A percentile compares a stretch with the other conserved stretches of the same genome.
Evolutionary conservation across 768 basidiomycete genomes (phyloP).

Genomic region (Kwoniella sp.): DNA sequence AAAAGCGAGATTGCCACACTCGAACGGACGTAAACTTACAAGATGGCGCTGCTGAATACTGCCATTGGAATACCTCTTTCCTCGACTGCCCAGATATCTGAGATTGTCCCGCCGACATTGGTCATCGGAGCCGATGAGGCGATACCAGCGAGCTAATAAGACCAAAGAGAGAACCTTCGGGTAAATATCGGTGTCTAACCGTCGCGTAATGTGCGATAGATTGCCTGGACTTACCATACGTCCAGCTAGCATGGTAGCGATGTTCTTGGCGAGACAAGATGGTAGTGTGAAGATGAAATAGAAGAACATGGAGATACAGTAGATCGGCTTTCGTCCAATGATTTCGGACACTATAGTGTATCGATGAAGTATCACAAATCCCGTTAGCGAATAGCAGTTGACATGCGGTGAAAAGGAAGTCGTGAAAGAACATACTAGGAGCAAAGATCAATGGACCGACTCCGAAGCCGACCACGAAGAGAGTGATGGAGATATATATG

Average conservation of each 20-base stretch:
- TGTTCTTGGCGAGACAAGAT: slow-evolving; percentile 45
- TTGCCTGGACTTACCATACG: slow-evolving; percentile 28
- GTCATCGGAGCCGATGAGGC: slow-evolving; percentile 50
- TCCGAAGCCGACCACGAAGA: slow-evolving; percentile 48
- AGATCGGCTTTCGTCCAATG: slow-evolving; percentile 45
- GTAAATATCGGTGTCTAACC: too few species aligned
- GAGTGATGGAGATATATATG: slow-evolving; percentile 33
- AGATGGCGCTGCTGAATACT: slow-evolving; percentile 46
- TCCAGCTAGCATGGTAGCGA: slow-evolving; percentile 47
- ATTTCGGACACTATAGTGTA: slow-evolving; percentile 34
- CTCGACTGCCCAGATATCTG: slow-evolving; percentile 46
- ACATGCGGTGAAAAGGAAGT: not conserved
- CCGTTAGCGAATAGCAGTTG: not conserved
- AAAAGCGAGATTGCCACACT: too few species aligned
- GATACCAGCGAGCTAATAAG: slow-evolving; percentile 42
- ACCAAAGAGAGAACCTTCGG: too few species aligned
- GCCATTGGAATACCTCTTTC: slow-evolving; percentile 53
- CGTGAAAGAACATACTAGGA: slow-evolving; percentile 24
- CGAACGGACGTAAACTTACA: slow-evolving; percentile 20
- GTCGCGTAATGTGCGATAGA: too few species aligned
- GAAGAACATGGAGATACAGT: slow-evolving; percentile 43
- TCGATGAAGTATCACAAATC: too few species aligned
- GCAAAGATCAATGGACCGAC: slow-evolving; percentile 52
- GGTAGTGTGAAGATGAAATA: slow-evolving; percentile 54
- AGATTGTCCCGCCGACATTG: slow-evolving; percentile 41